Evolutionary conservation across 139 green algal species (phyloP).

Genomic region (Zygnema circumcarinatum): DNA sequence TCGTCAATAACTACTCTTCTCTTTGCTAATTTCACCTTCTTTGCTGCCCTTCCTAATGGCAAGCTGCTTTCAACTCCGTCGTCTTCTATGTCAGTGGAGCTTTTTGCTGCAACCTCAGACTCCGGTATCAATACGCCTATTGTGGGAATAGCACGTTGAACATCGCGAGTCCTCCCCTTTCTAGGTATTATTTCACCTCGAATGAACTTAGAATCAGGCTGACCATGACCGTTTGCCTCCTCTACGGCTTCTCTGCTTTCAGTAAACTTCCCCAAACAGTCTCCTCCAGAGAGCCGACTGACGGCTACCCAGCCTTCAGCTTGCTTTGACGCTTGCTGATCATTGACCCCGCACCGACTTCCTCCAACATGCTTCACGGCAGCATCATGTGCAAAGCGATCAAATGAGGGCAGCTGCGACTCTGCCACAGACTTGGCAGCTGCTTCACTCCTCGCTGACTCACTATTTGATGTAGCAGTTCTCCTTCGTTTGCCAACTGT

Average conservation of each 20-base stretch:
- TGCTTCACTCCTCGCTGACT: too few species aligned
- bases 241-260: neutral
- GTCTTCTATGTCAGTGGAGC: neutral
- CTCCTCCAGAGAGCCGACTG: neutral
- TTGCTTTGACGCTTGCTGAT: neutral
- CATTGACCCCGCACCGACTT: neutral
- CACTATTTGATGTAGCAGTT: neutral
- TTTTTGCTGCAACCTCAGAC: neutral
- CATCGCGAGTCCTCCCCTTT: too few species aligned
- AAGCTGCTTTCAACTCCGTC: neutral
- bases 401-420: neutral
- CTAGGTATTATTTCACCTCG: too few species aligned
- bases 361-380: neutral
- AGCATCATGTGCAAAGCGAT: neutral
- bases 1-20: neutral
- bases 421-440: too few species aligned
- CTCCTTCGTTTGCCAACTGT: neutral
- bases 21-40: neutral
- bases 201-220: neutral
- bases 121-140: too few species aligned
- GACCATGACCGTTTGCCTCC: neutral
- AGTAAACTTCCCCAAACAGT: neutral
- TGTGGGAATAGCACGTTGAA: too few species aligned
- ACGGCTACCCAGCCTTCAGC: neutral
- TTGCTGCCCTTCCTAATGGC: neutral